phyloP scores from a whole-genome alignment of 306 rosid species.

The Begonia fuchsioides region DNA sequence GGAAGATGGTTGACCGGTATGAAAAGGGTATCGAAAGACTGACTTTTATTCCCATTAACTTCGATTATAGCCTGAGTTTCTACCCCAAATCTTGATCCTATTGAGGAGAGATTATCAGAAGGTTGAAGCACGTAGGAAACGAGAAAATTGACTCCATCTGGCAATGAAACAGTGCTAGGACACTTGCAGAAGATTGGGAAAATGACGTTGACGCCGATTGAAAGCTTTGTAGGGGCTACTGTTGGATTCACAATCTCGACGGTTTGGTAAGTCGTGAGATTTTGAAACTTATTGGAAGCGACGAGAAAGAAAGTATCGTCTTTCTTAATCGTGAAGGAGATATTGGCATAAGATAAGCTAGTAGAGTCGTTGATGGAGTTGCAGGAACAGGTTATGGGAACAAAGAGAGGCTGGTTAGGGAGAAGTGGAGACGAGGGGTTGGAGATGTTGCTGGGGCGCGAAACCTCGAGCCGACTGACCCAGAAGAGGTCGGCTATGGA shows the following conservation, averaged over 20 bases:
- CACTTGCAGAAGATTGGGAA: conserved; percentile 63
- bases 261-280: conserved; percentile 29
- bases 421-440: conserved; percentile 10
- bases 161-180: conserved; percentile 28
- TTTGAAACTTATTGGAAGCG: conserved; percentile 21
- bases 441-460: conserved; percentile 42
- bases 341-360: conserved; percentile 33
- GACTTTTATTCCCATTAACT: too few relatives aligned
- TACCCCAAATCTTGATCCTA: too few relatives aligned
- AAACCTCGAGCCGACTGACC: conserved; percentile 29
- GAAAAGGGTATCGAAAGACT: too few relatives aligned
- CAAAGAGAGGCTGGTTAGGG: conserved; percentile 36
- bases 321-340: conserved; percentile 26
- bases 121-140: conserved; percentile 55
- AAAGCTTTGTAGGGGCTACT: conserved; percentile 19
- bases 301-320: conserved; percentile 31
- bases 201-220: conserved; percentile 20
- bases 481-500: conserved; percentile 44
- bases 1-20: too few relatives aligned
- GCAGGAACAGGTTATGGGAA: conserved; percentile 59
- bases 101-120: too few relatives aligned
- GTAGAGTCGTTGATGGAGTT: conserved; percentile 1
- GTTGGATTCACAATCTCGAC: conserved; percentile 23
- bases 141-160: conserved; percentile 23
- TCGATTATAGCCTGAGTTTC: too few relatives aligned